These are phyloP conservation scores for Paratinospora sagittata DNA, from an alignment of 164 flowering plant genomes.

Conservation along the genomic window DNA sequence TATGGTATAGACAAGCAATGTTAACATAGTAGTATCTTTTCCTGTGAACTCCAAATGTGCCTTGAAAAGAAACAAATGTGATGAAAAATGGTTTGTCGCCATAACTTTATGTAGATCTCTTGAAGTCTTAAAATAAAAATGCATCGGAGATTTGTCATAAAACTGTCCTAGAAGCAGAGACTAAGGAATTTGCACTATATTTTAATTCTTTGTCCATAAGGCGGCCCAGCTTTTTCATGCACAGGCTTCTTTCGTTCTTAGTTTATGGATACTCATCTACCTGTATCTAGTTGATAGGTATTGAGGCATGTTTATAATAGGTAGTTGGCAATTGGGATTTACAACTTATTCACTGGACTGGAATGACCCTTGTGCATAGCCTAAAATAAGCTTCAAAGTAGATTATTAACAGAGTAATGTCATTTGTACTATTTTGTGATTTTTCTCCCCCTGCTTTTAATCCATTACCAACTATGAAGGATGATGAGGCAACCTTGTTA, in stretches of 20 bases:
- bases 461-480: conserved; percentile 37
- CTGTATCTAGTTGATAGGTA: too few species aligned
- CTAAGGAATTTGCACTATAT: neutral
- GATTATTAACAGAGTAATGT: neutral
- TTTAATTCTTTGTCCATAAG: neutral
- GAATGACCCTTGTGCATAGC: neutral
- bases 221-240: neutral
- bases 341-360: neutral
- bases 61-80: too few species aligned
- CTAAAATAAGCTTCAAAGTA: neutral
- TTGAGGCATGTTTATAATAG: neutral
- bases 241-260: neutral
- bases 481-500: conserved; percentile 86
- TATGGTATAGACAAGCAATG: too few species aligned
- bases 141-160: neutral
- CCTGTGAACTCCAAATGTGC: too few species aligned
- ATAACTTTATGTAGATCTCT: too few species aligned
- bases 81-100: too few species aligned
- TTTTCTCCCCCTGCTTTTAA: neutral
- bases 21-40: too few species aligned
- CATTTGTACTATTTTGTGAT: neutral
- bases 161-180: neutral
- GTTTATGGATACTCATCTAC: neutral
- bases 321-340: neutral
- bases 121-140: neutral